Conservation (phyloP, 2,329 filamentous ascomycete species). For the Neobulgaria alba region DNA sequence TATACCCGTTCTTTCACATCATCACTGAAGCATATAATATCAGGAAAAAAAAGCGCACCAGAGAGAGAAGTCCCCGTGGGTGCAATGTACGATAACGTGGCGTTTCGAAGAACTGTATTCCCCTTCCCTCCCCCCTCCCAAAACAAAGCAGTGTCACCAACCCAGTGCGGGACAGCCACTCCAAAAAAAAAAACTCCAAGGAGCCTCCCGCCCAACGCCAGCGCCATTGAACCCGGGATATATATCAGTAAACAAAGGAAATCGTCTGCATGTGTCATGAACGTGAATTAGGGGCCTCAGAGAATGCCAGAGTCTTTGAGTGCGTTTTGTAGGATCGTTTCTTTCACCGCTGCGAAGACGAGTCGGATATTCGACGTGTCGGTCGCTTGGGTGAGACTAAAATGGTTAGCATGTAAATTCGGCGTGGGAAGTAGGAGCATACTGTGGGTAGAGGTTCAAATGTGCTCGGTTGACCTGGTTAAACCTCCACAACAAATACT, state of each 20-base stretch:
- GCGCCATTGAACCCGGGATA: slow-evolving; percentile 16
- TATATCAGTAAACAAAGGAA: slow-evolving; percentile 15
- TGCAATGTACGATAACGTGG: slow-evolving; percentile 6
- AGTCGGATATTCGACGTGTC: slow-evolving; percentile 97
- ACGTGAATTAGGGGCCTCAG: slow-evolving; percentile 35
- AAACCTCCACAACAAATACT: slow-evolving; percentile 96
- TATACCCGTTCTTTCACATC: neutral
- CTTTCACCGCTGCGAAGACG: slow-evolving; percentile 96
- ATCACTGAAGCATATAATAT: neutral
- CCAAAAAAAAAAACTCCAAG: slow-evolving; percentile 12
- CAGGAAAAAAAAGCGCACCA: neutral
- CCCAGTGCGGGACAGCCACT: slow-evolving; percentile 21
- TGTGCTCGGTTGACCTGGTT: slow-evolving; percentile 97
- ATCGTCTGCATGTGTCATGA: slow-evolving; percentile 16
- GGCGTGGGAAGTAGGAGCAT: slow-evolving; percentile 23
- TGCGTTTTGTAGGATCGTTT: slow-evolving; percentile 97
- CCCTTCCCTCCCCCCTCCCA: too few species aligned
- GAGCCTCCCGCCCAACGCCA: slow-evolving; percentile 20
- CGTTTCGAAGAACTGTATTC: slow-evolving; percentile 3
- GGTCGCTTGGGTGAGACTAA: slow-evolving; percentile 91
- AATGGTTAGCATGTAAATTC: slow-evolving; percentile 13
- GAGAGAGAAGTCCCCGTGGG: neutral
- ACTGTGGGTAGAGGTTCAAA: slow-evolving; percentile 96
- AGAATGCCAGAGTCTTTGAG: slow-evolving; percentile 97
- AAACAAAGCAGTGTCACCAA: slow-evolving; percentile 2